Evolutionary conservation across 345 rosid species (phyloP).

Genomic region (Hevea brasiliensis): DNA sequence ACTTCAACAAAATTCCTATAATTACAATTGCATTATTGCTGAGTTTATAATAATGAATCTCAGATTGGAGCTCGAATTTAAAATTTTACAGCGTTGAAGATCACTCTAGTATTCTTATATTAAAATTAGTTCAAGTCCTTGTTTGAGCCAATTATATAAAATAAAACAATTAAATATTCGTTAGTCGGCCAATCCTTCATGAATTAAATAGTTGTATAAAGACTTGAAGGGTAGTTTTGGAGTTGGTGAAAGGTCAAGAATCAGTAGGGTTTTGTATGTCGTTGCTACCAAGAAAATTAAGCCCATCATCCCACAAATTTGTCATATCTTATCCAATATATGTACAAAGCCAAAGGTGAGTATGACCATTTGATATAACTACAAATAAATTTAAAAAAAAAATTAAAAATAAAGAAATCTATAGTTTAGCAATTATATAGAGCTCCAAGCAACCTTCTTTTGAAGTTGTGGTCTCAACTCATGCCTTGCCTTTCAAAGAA

Average conservation of each 20-base stretch:
- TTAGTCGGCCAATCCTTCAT: neutral
- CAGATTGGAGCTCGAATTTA: too few relatives aligned
- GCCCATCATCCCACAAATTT: neutral
- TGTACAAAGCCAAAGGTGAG: neutral
- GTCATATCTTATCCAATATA: slow-evolving; percentile 9
- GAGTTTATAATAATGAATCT: too few relatives aligned
- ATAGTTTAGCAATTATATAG: too few relatives aligned
- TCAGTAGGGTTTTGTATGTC: slow-evolving; percentile 2
- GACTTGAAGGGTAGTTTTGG: neutral
- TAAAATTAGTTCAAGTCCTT: too few relatives aligned
- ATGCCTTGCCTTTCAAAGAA: slow-evolving; percentile 4
- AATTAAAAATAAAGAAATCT: neutral
- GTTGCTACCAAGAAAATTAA: too few relatives aligned
- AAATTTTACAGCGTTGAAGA: too few relatives aligned
- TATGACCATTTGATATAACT: slow-evolving; percentile 5
- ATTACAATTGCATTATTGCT: neutral
- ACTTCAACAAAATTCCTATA: neutral
- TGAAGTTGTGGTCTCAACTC: neutral
- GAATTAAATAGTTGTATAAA: neutral
- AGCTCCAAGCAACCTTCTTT: neutral
- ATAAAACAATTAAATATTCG: too few relatives aligned
- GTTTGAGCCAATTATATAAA: too few relatives aligned
- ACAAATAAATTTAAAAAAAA: neutral
- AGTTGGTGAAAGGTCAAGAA: slow-evolving; percentile 20
- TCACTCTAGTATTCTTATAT: too few relatives aligned